Percentiles rank a stretch among this genome's conserved stretches.
Conservation (phyloP, 352 stramenopile genomes). For the Globisporangium polare region DNA sequence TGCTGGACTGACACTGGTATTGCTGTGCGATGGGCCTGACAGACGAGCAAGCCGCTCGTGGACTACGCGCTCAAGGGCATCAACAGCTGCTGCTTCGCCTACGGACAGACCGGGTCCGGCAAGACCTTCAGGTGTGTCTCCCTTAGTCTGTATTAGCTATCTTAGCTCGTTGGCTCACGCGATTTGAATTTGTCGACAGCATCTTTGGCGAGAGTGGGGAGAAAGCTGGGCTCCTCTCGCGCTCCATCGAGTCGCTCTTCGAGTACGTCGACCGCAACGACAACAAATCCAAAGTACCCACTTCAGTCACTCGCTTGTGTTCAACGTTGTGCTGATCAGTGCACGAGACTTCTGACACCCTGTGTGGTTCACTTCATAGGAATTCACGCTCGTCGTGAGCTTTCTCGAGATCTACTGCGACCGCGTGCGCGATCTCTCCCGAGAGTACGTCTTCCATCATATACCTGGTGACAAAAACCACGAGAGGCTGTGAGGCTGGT, state of each 20-base stretch:
- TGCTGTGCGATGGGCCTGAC: neutral
- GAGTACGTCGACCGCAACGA: constrained; percentile 67
- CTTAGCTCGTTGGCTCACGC: neutral
- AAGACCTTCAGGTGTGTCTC: constrained; percentile 72
- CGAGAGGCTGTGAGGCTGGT: neutral
- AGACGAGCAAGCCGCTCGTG: constrained; percentile 84
- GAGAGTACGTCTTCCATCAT: constrained; percentile 52
- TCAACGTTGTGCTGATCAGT: neutral
- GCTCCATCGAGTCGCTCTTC: constrained; percentile 90
- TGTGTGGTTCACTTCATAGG: constrained; percentile 22
- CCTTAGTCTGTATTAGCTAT: too few species aligned
- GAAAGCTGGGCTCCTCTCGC: constrained; percentile 82
- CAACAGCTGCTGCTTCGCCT: constrained; percentile 94
- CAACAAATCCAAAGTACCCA: constrained; percentile 47
- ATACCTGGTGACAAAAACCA: neutral
- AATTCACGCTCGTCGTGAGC: constrained; percentile 82
- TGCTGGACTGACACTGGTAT: neutral
- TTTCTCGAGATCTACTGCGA: constrained; percentile 95
- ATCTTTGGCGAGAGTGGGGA: constrained; percentile 89
- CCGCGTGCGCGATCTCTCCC: constrained; percentile 87
- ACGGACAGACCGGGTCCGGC: constrained; percentile 83
- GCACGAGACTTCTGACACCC: neutral
- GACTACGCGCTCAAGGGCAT: constrained; percentile 90
- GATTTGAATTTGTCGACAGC: constrained; percentile 18
- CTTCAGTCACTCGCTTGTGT: neutral